phyloP scores from a whole-genome alignment of 352 stramenopile genomes.

The Phytophthora multivora region DNA sequence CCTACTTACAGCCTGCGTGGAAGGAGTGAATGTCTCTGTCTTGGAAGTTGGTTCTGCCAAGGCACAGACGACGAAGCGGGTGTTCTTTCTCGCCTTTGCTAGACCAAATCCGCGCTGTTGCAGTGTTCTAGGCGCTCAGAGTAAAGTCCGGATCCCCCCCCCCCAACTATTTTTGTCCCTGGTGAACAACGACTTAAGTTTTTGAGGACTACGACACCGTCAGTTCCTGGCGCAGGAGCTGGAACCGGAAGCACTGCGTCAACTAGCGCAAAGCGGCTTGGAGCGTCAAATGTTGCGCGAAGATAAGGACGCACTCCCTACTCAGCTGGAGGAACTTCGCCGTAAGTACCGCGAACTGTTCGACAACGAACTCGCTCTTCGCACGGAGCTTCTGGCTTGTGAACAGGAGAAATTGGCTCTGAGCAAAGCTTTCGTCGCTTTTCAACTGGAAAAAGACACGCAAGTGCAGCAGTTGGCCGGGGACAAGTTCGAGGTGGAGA shows the following conservation, averaged over 20 bases:
- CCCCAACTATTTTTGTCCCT: too few relatives aligned
- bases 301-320: slow-evolving; percentile 52
- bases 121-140: slow-evolving; percentile 35
- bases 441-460: slow-evolving; percentile 56
- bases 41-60: slow-evolving; percentile 48
- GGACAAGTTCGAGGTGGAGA: slow-evolving; percentile 70
- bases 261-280: slow-evolving; percentile 38
- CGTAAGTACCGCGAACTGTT: slow-evolving; percentile 66
- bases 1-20: slow-evolving; percentile 44
- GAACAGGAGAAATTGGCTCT: slow-evolving; percentile 75
- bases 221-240: slow-evolving; percentile 28
- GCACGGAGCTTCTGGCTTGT: slow-evolving; percentile 59
- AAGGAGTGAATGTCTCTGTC: slow-evolving; percentile 59
- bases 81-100: slow-evolving; percentile 45
- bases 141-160: too few relatives aligned
- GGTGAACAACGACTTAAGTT: slow-evolving; percentile 62
- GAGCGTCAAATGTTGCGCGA: slow-evolving; percentile 53
- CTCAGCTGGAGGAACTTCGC: slow-evolving; percentile 51
- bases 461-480: slow-evolving; percentile 53
- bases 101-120: slow-evolving; percentile 32
- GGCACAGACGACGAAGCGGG: slow-evolving; percentile 40
- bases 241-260: slow-evolving; percentile 4
- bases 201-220: slow-evolving; percentile 43
- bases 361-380: slow-evolving; percentile 60
- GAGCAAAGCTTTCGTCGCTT: slow-evolving; percentile 69